phyloP scores from a whole-genome alignment of 805 yeast species.

The Wickerhamiella azymoides region DNA sequence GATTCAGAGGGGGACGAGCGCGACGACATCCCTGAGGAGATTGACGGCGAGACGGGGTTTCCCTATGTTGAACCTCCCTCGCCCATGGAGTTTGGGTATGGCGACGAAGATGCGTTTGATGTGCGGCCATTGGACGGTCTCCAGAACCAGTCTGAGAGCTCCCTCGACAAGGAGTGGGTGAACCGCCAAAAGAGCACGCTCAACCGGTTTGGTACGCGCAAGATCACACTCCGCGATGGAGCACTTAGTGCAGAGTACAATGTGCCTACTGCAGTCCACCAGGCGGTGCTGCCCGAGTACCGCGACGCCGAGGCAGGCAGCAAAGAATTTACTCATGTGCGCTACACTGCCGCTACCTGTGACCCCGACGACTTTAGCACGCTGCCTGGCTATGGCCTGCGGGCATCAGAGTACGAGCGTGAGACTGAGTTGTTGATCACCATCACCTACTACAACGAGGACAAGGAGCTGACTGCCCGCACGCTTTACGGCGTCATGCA shows the following conservation, averaged over 20 bases:
- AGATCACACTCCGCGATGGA: conserved; percentile 27
- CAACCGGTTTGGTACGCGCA: conserved; percentile 25
- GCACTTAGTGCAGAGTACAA: conserved; percentile 26
- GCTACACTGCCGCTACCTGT: conserved; percentile 52
- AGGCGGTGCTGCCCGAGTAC: conserved; percentile 26
- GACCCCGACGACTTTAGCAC: conserved; percentile 52
- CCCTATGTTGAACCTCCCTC: conserved; percentile 8
- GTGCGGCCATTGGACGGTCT: conserved; percentile 2
- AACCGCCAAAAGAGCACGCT: conserved; percentile 23
- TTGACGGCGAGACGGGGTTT: conserved; percentile 20
- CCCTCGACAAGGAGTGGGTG: conserved; percentile 17
- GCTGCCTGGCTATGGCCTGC: conserved; percentile 38
- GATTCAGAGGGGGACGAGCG: conserved; percentile 9
- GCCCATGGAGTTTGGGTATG: background rate
- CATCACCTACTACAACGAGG: conserved; percentile 55
- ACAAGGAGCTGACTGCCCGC: conserved; percentile 45
- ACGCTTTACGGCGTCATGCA: conserved; percentile 53
- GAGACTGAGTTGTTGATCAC: conserved; percentile 49
- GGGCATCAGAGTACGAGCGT: conserved; percentile 44
- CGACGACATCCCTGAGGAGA: conserved; percentile 13
- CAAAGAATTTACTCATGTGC: conserved; percentile 43
- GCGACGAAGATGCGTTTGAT: conserved; percentile 8
- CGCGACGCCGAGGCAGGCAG: conserved; percentile 32
- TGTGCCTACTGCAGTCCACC: conserved; percentile 30
- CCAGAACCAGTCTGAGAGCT: background rate